Percentiles rank a stretch among this genome's conserved stretches.
Conservation (phyloP, 176 grass and related monocot genomes). For the barley (Hordeum vulgare) region MorexV3_pseudomolecules_assembly NC_058522.1:585028893-585029392, state of each 20-base stretch:
- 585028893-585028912: conserved; percentile 17
- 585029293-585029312: not conserved
- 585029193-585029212: too few species aligned
- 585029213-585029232: too few species aligned
- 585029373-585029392: conserved; percentile 25
- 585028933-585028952: not conserved
- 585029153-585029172: not conserved
- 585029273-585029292: not conserved
- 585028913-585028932: too few species aligned
- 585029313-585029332: not conserved
- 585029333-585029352: not conserved
- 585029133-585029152: too few species aligned
- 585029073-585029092: conserved; percentile 42
- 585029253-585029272: too few species aligned
- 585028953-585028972: too few species aligned
- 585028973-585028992: too few species aligned
- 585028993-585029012: not conserved
- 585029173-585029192: not conserved
- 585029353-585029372: conserved; percentile 39
- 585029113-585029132: conserved; percentile 5
- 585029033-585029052: conserved; percentile 50
- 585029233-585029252: too few species aligned
- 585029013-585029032: not conserved
- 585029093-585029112: conserved; percentile 47
- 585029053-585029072: conserved; percentile 54